These are phyloP conservation scores for Blepharisma stoltei DNA, from an alignment of 73 alveolate species.

Conservation along the genomic window DNA sequence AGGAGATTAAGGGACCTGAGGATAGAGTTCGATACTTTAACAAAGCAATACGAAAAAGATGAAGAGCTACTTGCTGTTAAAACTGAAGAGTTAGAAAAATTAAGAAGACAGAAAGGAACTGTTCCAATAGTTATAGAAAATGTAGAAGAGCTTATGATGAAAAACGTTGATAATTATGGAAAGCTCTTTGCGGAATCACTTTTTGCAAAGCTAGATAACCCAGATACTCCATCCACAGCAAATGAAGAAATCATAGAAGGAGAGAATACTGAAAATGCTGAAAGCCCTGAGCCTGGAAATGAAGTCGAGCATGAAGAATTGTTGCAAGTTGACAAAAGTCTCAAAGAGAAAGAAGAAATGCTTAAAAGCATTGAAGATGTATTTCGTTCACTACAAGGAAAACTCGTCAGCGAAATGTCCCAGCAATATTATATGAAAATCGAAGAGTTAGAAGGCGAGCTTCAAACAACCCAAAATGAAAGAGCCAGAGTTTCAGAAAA, in stretches of 20 bases:
- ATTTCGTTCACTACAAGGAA: background rate
- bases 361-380: constrained; percentile 3
- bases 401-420: constrained; percentile 1
- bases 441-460: background rate
- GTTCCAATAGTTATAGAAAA: background rate
- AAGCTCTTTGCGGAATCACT: constrained; percentile 9
- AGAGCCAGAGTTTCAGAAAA: constrained; percentile 21
- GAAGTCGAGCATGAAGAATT: constrained; percentile 7
- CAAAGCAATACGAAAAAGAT: too few relatives aligned
- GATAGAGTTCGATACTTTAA: too few relatives aligned
- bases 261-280: background rate
- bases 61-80: too few relatives aligned
- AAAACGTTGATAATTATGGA: background rate
- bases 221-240: background rate
- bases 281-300: background rate
- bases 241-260: constrained; percentile 5
- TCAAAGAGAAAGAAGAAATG: constrained; percentile 32
- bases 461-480: constrained; percentile 9
- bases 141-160: background rate
- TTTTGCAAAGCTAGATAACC: background rate
- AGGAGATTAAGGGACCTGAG: too few relatives aligned
- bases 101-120: too few relatives aligned
- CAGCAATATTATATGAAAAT: constrained; percentile 20
- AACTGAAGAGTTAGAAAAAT: too few relatives aligned
- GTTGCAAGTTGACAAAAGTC: background rate